These are phyloP conservation scores for Puccinia sorghi DNA, from an alignment of 1,284 basidiomycete genomes.

Conservation along the genomic window DNA sequence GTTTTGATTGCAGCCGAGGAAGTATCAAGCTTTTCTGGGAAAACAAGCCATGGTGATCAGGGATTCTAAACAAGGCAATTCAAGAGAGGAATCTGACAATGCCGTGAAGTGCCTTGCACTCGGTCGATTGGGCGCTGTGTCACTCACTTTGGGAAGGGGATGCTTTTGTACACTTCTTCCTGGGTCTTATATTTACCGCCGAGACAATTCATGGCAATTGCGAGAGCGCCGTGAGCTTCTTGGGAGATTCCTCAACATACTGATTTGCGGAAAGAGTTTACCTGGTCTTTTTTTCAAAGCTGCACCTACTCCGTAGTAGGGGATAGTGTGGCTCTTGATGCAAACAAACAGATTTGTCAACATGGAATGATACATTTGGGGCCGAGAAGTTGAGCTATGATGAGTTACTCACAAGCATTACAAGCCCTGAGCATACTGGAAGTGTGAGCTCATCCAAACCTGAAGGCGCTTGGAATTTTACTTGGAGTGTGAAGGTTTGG, in stretches of 20 bases:
- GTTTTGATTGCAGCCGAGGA: constrained; percentile 31
- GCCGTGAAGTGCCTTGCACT: not conserved
- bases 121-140: not conserved
- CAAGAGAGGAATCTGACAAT: not conserved
- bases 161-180: constrained; percentile 21
- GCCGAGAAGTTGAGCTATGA: not conserved
- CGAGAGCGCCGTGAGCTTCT: no score
- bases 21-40: constrained; percentile 15
- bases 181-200: no score
- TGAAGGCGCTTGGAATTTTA: constrained; percentile 31
- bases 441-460: constrained; percentile 12
- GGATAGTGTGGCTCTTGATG: constrained; percentile 33
- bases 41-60: constrained; percentile 20
- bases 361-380: not conserved
- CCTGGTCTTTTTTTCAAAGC: constrained; percentile 34
- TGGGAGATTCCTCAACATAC: no score
- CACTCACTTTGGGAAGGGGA: constrained; percentile 35
- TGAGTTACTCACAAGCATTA: constrained; percentile 16
- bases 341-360: not conserved
- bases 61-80: constrained; percentile 15
- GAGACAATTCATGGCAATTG: no score
- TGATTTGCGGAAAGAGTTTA: no score
- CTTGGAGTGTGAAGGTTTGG: constrained; percentile 18
- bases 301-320: constrained; percentile 44
- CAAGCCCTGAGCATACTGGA: constrained; percentile 47